Evolutionary conservation across 164 flowering plant genomes (phyloP).

Genomic region (Cinnamomum micranthum): DNA sequence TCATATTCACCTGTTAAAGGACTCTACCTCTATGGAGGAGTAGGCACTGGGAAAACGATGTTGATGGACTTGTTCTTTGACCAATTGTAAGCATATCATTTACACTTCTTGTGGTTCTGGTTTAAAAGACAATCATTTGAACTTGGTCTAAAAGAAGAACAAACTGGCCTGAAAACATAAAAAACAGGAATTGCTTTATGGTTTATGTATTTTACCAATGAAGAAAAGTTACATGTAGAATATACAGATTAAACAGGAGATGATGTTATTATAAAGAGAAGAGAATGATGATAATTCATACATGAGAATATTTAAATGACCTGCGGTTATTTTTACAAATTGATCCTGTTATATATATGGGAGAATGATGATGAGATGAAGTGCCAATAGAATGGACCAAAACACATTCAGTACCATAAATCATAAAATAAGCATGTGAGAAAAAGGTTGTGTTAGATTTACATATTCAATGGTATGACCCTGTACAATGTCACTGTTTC

Average conservation of each 20-base stretch:
- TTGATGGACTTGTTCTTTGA: slow-evolving; percentile 93
- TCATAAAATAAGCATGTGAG: not conserved
- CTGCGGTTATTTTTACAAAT: too few relatives aligned
- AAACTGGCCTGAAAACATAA: too few relatives aligned
- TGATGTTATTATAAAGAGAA: too few relatives aligned
- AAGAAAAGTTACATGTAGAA: too few relatives aligned
- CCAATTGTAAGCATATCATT: slow-evolving; percentile 57
- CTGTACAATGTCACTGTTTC: not conserved
- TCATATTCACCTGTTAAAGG: slow-evolving; percentile 84
- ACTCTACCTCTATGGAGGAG: slow-evolving; percentile 96
- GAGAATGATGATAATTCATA: too few relatives aligned
- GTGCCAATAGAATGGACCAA: not conserved
- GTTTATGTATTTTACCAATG: too few relatives aligned
- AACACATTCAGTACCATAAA: not conserved
- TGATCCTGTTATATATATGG: too few relatives aligned
- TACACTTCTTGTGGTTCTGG: not conserved
- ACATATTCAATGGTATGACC: not conserved
- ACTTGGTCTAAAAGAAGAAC: not conserved
- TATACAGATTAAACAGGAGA: too few relatives aligned
- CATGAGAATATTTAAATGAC: too few relatives aligned
- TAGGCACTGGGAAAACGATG: slow-evolving; percentile 99
- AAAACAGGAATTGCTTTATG: too few relatives aligned
- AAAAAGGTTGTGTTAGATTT: not conserved
- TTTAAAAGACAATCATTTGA: not conserved
- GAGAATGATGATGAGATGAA: too few relatives aligned